Conservation (phyloP, 768 basidiomycete genomes). For the Pleurotus tuber-regium region DNA sequence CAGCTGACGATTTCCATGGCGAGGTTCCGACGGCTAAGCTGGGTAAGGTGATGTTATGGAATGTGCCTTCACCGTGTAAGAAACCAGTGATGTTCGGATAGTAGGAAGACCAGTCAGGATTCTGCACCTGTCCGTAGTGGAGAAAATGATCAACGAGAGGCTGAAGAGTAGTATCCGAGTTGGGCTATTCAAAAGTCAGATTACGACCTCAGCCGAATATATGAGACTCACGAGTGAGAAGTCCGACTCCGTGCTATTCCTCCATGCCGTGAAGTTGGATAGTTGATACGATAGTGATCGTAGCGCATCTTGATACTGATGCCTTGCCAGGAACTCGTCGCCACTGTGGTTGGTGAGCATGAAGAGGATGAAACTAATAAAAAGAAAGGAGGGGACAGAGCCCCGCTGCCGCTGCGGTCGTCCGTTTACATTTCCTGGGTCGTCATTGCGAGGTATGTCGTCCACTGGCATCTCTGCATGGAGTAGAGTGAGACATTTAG, state of each 20-base stretch:
- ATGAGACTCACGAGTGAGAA: constrained; percentile 55
- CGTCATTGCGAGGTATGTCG: constrained; percentile 32
- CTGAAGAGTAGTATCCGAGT: constrained; percentile 37
- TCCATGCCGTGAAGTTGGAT: constrained; percentile 75
- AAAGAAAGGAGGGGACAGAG: constrained; percentile 70
- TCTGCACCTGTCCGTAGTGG: constrained; percentile 39
- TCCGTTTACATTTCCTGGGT: constrained; percentile 30
- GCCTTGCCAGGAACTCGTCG: constrained; percentile 62
- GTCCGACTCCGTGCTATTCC: constrained; percentile 63
- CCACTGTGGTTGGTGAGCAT: constrained; percentile 75
- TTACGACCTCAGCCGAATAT: neutral
- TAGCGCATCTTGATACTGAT: constrained; percentile 67
- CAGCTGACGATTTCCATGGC: constrained; percentile 51
- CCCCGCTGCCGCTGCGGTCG: constrained; percentile 45
- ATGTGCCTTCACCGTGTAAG: constrained; percentile 58
- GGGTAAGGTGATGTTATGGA: constrained; percentile 61
- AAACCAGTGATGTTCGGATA: constrained; percentile 80
- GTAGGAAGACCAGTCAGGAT: constrained; percentile 53
- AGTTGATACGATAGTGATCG: constrained; percentile 54
- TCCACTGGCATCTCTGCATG: constrained; percentile 17
- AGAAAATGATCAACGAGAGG: constrained; percentile 50
- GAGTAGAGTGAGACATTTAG: too few relatives aligned
- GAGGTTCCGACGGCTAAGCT: constrained; percentile 28
- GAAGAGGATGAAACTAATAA: constrained; percentile 73
- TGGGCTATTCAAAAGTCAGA: constrained; percentile 42